Evolutionary conservation across 495 filamentous ascomycete genomes (phyloP).

Genomic region (Xylaria grammica): DNA sequence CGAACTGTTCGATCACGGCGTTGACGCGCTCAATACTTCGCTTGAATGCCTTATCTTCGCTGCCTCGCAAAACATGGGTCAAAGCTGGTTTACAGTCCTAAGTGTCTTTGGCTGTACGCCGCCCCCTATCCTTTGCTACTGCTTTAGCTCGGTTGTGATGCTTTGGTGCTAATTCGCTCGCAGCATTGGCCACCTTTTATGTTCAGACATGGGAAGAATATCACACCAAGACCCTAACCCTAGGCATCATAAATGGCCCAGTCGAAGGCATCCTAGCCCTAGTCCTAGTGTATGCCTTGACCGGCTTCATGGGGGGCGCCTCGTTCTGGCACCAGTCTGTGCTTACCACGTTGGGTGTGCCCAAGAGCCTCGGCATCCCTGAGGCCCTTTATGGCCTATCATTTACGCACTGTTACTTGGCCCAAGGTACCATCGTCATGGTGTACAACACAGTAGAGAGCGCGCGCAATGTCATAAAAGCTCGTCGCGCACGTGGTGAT

Average conservation of each 20-base stretch:
- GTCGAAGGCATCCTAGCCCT: slow-evolving; percentile 93
- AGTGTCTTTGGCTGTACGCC: slow-evolving; percentile 79
- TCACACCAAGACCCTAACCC: slow-evolving; percentile 92
- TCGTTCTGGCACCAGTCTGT: slow-evolving; percentile 90
- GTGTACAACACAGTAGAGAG: slow-evolving; percentile 79
- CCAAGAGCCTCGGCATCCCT: slow-evolving; percentile 68
- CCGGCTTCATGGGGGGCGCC: slow-evolving; percentile 81
- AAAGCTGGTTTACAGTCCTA: slow-evolving; percentile 87
- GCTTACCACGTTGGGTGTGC: slow-evolving; percentile 72
- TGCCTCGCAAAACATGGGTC: slow-evolving; percentile 87
- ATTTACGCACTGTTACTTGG: slow-evolving; percentile 91
- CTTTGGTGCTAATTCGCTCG: slow-evolving; percentile 30
- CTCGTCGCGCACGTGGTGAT: slow-evolving; percentile 74
- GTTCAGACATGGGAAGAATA: slow-evolving; percentile 99
- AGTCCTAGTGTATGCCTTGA: slow-evolving; percentile 81
- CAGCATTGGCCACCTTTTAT: slow-evolving; percentile 88
- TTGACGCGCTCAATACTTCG: slow-evolving; percentile 95
- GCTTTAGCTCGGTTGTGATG: background rate
- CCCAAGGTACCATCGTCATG: slow-evolving; percentile 84
- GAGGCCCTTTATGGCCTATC: slow-evolving; percentile 72
- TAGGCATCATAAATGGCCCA: slow-evolving; percentile 91
- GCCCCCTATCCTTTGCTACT: background rate
- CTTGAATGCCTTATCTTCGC: slow-evolving; percentile 92
- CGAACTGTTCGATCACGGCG: slow-evolving; percentile 97
- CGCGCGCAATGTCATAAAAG: slow-evolving; percentile 79